Conservation (phyloP, 2,329 filamentous ascomycete species). For the Exophiala calicioides region DNA sequence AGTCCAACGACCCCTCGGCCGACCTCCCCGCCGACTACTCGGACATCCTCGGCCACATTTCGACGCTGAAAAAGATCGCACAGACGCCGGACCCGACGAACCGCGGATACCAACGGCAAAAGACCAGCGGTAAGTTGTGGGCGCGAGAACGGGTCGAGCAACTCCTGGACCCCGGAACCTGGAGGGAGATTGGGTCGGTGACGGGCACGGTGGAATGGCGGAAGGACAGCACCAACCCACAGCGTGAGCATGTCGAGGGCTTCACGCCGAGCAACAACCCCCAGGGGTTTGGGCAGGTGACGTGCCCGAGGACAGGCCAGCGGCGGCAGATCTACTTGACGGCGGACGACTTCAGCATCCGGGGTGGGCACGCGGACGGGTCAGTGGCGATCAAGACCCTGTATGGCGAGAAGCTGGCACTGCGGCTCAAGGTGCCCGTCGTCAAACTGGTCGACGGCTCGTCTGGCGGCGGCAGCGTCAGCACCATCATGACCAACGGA, state of each 20-base stretch:
- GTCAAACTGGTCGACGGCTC: conserved; percentile 66
- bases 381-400: conserved; percentile 57
- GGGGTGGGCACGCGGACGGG: conserved; percentile 66
- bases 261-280: conserved; percentile 65
- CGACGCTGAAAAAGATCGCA: conserved; percentile 54
- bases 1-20: conserved; percentile 6
- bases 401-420: conserved; percentile 63
- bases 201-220: conserved; percentile 61
- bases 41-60: conserved; percentile 60
- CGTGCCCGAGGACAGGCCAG: conserved; percentile 29
- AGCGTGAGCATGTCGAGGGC: conserved; percentile 50
- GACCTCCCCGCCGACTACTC: conserved; percentile 61
- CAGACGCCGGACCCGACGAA: conserved; percentile 56
- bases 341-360: conserved; percentile 64
- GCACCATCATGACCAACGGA: conserved; percentile 40
- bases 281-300: conserved; percentile 58
- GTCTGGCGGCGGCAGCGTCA: conserved; percentile 56
- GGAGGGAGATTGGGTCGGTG: conserved; percentile 62
- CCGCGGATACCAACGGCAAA: conserved; percentile 62
- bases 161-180: conserved; percentile 57
- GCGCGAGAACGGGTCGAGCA: conserved; percentile 62
- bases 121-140: conserved; percentile 65
- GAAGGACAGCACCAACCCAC: conserved; percentile 40
- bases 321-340: conserved; percentile 61
- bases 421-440: conserved; percentile 64